Evolutionary conservation across 176 grass and related monocot species (phyloP).

Genomic region (Poa annua): DNA sequence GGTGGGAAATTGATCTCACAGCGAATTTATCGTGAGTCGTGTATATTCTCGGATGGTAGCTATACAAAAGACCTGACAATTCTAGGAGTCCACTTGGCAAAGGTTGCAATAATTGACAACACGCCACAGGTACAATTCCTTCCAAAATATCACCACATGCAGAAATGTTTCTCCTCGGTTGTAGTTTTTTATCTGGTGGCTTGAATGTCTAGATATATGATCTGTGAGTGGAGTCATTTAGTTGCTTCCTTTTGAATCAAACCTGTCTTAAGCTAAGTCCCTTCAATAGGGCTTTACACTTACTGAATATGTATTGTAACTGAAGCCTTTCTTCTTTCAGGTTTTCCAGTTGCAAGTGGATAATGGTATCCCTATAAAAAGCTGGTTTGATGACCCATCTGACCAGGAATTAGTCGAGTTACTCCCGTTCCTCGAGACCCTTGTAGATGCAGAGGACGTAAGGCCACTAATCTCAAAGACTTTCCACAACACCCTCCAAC

Average conservation of each 20-base stretch:
- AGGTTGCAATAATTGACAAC: slow-evolving; percentile 94
- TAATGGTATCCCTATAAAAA: slow-evolving; percentile 98
- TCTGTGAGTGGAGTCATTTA: not conserved
- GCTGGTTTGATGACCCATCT: slow-evolving; percentile 88
- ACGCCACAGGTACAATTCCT: slow-evolving; percentile 80
- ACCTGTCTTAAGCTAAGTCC: not conserved
- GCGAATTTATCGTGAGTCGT: slow-evolving; percentile 86
- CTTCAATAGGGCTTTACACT: not conserved
- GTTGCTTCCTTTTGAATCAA: slow-evolving; percentile 23
- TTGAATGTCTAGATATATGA: slow-evolving; percentile 11
- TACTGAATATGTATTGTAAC: not conserved
- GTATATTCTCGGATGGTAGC: slow-evolving; percentile 87
- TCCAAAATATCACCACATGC: slow-evolving; percentile 12
- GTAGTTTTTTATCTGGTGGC: not conserved
- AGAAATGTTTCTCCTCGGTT: slow-evolving; percentile 19
- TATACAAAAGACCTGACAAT: slow-evolving; percentile 95
- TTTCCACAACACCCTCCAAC: slow-evolving; percentile 57
- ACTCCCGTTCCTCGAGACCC: slow-evolving; percentile 83
- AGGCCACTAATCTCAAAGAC: slow-evolving; percentile 80
- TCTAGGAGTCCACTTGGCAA: slow-evolving; percentile 81
- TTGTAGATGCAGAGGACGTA: slow-evolving; percentile 77
- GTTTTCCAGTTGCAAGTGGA: slow-evolving; percentile 94
- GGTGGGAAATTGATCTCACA: slow-evolving; percentile 75
- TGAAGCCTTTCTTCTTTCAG: slow-evolving; percentile 48
- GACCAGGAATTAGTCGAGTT: slow-evolving; percentile 82